These are phyloP conservation scores for Gossypium trilobum DNA, from an alignment of 441 rosid genomes.

Conservation along the genomic window DNA sequence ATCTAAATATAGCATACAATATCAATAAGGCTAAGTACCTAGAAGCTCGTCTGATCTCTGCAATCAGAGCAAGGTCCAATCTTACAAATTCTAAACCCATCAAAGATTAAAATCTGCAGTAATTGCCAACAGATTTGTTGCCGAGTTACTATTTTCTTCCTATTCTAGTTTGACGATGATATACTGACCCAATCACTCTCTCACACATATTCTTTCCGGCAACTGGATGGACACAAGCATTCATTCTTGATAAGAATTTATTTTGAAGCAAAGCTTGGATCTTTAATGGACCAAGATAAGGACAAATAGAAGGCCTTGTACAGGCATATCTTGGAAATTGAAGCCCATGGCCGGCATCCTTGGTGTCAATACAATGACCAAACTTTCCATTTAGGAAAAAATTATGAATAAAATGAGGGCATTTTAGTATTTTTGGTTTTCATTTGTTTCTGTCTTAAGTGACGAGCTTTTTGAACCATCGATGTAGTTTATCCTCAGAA, in stretches of 20 bases:
- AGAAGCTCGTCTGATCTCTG: conserved; percentile 25
- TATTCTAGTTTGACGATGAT: conserved; percentile 1
- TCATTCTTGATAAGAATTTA: not conserved
- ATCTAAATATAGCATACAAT: conserved; percentile 20
- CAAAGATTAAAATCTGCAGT: not conserved
- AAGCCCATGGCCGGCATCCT: conserved; percentile 12
- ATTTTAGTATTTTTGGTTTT: conserved; percentile 7
- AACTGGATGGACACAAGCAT: conserved; percentile 10
- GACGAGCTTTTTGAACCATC: not conserved
- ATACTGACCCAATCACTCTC: not conserved
- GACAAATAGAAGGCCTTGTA: not conserved
- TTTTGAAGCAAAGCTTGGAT: not conserved
- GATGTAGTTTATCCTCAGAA: not conserved
- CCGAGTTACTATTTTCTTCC: not conserved
- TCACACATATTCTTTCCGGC: not conserved
- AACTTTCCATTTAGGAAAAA: not conserved
- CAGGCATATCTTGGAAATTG: not conserved
- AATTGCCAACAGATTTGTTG: not conserved
- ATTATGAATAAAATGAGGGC: not conserved
- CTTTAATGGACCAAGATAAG: not conserved
- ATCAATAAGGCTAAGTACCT: conserved; percentile 22
- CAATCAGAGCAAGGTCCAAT: conserved; percentile 23
- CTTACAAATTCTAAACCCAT: conserved; percentile 21
- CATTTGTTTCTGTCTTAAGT: not conserved
- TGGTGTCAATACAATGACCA: not conserved